phyloP scores from a whole-genome alignment of 2,329 filamentous ascomycete genomes.

The Aspergillus aculeatus region DNA sequence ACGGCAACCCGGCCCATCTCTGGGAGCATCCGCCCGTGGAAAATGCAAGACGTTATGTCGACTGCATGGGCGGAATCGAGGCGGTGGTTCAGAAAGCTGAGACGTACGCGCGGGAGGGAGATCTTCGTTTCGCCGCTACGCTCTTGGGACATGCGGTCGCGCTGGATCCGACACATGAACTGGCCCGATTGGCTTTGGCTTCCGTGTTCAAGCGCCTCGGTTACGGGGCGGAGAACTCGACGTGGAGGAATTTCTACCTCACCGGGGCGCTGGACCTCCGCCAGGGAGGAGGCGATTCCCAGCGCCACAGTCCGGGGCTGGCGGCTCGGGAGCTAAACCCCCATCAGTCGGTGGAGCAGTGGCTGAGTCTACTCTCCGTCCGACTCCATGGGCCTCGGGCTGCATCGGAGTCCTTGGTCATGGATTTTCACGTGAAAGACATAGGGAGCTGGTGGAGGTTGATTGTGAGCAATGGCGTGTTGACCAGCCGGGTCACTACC shows the following conservation, averaged over 20 bases:
- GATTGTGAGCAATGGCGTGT: constrained; percentile 23
- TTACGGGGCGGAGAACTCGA: constrained; percentile 41
- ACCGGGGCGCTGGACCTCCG: constrained; percentile 31
- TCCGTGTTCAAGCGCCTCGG: constrained; percentile 36
- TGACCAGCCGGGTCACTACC: constrained; percentile 11
- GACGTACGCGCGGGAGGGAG: constrained; percentile 26
- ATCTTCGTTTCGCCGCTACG: constrained; percentile 43
- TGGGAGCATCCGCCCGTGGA: constrained; percentile 39
- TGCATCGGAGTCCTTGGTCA: constrained; percentile 6
- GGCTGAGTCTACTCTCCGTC: constrained; percentile 20
- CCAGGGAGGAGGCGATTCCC: neutral
- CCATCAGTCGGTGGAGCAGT: constrained; percentile 18
- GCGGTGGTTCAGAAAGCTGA: constrained; percentile 31
- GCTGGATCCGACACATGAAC: constrained; percentile 17
- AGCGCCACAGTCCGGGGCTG: neutral
- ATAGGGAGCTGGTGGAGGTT: constrained; percentile 16
- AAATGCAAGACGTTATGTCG: constrained; percentile 37
- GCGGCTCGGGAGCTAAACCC: constrained; percentile 10
- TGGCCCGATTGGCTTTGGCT: constrained; percentile 26
- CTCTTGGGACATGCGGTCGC: constrained; percentile 39
- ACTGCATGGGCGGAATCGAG: constrained; percentile 39
- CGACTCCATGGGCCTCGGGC: constrained; percentile 18
- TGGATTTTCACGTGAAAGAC: constrained; percentile 20
- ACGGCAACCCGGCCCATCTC: constrained; percentile 35
- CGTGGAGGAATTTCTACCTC: constrained; percentile 46